Conservation (phyloP, 768 basidiomycete species). For the Podaxis sp. region DNA sequence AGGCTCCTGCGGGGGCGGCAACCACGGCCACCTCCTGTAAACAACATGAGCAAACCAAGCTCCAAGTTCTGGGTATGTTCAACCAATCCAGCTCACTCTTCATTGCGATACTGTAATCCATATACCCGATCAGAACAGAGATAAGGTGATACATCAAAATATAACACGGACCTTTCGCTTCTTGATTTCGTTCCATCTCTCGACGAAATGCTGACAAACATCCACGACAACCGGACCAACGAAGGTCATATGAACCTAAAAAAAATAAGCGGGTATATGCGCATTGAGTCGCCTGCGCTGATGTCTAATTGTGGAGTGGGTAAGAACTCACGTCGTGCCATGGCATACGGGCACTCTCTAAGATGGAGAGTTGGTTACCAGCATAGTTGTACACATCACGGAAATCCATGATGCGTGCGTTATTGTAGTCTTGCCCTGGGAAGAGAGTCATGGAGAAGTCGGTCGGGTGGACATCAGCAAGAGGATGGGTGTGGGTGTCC, state of each 20-base stretch:
- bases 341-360: slow-evolving; percentile 78
- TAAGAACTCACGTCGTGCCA: slow-evolving; percentile 83
- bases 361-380: slow-evolving; percentile 61
- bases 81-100: slow-evolving; percentile 34
- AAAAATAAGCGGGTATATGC: neutral
- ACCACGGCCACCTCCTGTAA: slow-evolving; percentile 40
- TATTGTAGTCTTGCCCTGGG: slow-evolving; percentile 93
- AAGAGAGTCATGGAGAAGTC: slow-evolving; percentile 80
- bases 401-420: slow-evolving; percentile 84
- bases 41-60: slow-evolving; percentile 17
- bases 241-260: slow-evolving; percentile 79
- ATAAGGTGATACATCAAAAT: neutral
- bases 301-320: neutral
- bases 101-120: slow-evolving; percentile 33
- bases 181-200: slow-evolving; percentile 90
- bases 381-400: slow-evolving; percentile 75
- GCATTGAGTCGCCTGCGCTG: neutral
- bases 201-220: slow-evolving; percentile 88
- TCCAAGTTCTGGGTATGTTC: neutral
- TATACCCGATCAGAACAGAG: neutral
- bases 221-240: slow-evolving; percentile 83
- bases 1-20: slow-evolving; percentile 76
- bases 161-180: slow-evolving; percentile 54
- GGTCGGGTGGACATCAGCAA: slow-evolving; percentile 90
- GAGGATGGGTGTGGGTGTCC: slow-evolving; percentile 88